phyloP scores from a whole-genome alignment of 345 rosid genomes.

The Lepidium sativum region DNA sequence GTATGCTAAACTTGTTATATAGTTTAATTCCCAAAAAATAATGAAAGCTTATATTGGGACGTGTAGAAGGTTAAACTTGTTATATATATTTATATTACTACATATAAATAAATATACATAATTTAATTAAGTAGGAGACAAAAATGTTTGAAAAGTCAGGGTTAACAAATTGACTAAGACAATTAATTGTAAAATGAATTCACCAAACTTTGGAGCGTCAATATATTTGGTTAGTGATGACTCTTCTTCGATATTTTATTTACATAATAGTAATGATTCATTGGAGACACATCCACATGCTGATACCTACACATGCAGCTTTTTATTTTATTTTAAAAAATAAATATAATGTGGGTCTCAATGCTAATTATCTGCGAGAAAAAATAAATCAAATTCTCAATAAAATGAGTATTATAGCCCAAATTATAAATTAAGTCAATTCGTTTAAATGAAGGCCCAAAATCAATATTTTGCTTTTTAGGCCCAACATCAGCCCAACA shows the following conservation, averaged over 20 bases:
- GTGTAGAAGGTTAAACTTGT: neutral
- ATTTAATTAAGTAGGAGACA: neutral
- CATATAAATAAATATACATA: neutral
- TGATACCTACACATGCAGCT: neutral
- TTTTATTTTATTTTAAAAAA: neutral
- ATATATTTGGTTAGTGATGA: neutral
- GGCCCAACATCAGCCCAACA: constrained; percentile 7
- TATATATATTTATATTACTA: no score
- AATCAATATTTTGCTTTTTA: no score
- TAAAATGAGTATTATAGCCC: no score
- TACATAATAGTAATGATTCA: neutral
- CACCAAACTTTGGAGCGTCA: no score
- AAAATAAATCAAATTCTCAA: neutral
- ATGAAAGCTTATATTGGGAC: neutral
- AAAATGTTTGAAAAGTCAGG: neutral
- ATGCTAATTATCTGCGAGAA: neutral
- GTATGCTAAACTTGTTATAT: no score
- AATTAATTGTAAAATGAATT: neutral
- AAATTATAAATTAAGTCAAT: no score
- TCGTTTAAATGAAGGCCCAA: neutral
- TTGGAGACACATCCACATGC: neutral
- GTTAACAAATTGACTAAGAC: neutral
- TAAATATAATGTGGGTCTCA: neutral
- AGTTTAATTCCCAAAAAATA: neutral
- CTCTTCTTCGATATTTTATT: neutral